Percentiles rank a stretch among this genome's conserved stretches.
Evolutionary conservation across 1,284 basidiomycete species (phyloP).

Genomic region (Tylopilus sp.): DNA sequence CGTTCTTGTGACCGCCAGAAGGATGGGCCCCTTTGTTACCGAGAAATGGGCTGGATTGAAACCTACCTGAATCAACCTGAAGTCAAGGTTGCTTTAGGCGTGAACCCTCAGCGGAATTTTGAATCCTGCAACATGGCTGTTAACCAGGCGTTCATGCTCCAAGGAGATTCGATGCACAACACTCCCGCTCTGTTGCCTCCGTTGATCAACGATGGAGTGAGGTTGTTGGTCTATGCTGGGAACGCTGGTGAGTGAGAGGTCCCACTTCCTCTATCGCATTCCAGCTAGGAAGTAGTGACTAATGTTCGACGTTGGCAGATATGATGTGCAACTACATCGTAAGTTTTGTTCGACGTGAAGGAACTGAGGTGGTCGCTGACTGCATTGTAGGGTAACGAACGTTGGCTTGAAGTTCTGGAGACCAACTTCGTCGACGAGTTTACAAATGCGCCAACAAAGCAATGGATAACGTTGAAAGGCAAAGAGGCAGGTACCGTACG

Average conservation of each 20-base stretch:
- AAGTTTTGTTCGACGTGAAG: slow-evolving; percentile 21
- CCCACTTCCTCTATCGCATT: not conserved
- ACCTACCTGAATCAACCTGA: slow-evolving; percentile 56
- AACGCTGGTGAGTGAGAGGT: slow-evolving; percentile 45
- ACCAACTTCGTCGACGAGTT: slow-evolving; percentile 64
- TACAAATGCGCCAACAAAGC: slow-evolving; percentile 43
- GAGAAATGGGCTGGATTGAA: slow-evolving; percentile 63
- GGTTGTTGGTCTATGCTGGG: slow-evolving; percentile 70
- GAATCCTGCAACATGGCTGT: slow-evolving; percentile 44
- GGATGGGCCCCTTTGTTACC: slow-evolving; percentile 58
- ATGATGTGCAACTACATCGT: slow-evolving; percentile 79
- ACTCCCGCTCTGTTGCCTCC: slow-evolving; percentile 60
- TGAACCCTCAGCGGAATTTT: slow-evolving; percentile 47
- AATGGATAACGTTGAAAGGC: slow-evolving; percentile 52
- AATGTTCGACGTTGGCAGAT: slow-evolving; percentile 40
- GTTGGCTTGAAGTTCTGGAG: slow-evolving; percentile 62
- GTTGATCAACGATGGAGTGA: slow-evolving; percentile 63
- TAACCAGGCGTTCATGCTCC: slow-evolving; percentile 53
- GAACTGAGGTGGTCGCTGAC: slow-evolving; percentile 22
- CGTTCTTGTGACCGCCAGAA: slow-evolving; percentile 63
- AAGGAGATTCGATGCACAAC: slow-evolving; percentile 69
- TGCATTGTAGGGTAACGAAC: slow-evolving; percentile 55
- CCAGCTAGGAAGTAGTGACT: not conserved
- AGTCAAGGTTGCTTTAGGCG: slow-evolving; percentile 63
- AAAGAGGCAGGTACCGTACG: slow-evolving; percentile 53